Percentiles rank a stretch among this genome's conserved stretches.
These are phyloP conservation scores for Phytophthora pluvialis DNA, from an alignment of 352 stramenopile genomes.

Conservation along the genomic window DNA sequence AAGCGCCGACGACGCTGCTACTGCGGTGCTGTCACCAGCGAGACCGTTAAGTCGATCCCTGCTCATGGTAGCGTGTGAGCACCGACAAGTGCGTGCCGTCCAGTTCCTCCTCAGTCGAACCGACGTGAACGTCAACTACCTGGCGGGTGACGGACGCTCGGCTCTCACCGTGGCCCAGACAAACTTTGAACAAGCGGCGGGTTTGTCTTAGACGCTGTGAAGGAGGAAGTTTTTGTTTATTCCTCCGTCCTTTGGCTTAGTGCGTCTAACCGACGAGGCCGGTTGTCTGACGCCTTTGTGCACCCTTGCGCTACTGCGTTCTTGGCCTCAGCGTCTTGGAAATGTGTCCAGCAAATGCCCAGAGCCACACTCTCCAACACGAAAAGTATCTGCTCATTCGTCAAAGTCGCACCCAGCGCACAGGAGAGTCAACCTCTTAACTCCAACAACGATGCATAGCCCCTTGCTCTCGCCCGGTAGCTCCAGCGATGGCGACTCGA, in stretches of 20 bases:
- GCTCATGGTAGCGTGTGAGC: constrained; percentile 41
- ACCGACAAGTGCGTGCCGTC: constrained; percentile 15
- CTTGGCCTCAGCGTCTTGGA: too few relatives aligned
- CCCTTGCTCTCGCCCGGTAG: background rate
- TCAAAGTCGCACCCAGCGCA: too few relatives aligned
- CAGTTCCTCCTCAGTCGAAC: constrained; percentile 32
- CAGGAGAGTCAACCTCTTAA: too few relatives aligned
- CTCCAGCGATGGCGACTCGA: background rate
- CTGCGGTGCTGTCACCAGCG: background rate
- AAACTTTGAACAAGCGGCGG: constrained; percentile 6
- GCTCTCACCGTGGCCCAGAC: constrained; percentile 24
- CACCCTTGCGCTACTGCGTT: too few relatives aligned
- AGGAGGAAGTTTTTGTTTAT: too few relatives aligned
- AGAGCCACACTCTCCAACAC: too few relatives aligned
- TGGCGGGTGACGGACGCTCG: constrained; percentile 16
- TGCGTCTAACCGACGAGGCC: too few relatives aligned
- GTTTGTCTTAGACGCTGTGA: background rate
- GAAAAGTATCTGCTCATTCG: too few relatives aligned
- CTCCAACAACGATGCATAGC: background rate
- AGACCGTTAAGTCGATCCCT: constrained; percentile 21
- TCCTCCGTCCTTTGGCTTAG: too few relatives aligned
- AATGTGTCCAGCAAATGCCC: too few relatives aligned
- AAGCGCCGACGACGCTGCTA: background rate
- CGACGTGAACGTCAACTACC: constrained; percentile 32
- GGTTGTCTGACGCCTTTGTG: too few relatives aligned